A percentile compares a stretch with the other conserved stretches of the same genome.
Conservation (phyloP, 164 flowering plant genomes). For the Vitis rupestris region DNA sequence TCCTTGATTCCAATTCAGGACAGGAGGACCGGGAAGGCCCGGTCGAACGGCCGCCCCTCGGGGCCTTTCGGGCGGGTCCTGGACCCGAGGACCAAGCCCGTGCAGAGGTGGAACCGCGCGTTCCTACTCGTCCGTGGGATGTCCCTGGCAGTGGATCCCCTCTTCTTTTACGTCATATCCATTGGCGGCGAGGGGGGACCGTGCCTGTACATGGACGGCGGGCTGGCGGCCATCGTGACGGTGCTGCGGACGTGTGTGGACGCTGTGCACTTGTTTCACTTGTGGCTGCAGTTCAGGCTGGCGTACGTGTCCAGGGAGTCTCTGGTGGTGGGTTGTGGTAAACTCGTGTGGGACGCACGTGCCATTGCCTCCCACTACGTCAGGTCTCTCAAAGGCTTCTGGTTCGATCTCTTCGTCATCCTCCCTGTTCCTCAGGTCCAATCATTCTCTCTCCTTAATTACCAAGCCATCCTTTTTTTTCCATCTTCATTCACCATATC, state of each 20-base stretch:
- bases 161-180: constrained; percentile 83
- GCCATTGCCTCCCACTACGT: constrained; percentile 73
- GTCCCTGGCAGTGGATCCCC: constrained; percentile 87
- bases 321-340: constrained; percentile 88
- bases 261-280: constrained; percentile 70
- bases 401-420: constrained; percentile 88
- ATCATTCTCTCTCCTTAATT: not conserved
- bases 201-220: constrained; percentile 85
- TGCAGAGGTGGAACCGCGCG: constrained; percentile 74
- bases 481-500: too few relatives aligned
- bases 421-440: constrained; percentile 92
- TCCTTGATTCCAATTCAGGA: constrained; percentile 60
- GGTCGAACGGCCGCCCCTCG: constrained; percentile 3
- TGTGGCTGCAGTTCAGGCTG: constrained; percentile 81
- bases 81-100: constrained; percentile 83
- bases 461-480: not conserved
- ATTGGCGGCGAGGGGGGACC: constrained; percentile 68
- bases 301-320: constrained; percentile 92
- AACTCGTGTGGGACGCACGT: constrained; percentile 93
- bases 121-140: constrained; percentile 70
- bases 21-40: constrained; percentile 13
- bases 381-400: constrained; percentile 75
- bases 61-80: constrained; percentile 47
- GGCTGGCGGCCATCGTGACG: constrained; percentile 65
- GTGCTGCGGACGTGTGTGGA: constrained; percentile 72